Base-by-base conservation (phyloP, 805 yeast species). In the Yarrowia sp. region DNA sequence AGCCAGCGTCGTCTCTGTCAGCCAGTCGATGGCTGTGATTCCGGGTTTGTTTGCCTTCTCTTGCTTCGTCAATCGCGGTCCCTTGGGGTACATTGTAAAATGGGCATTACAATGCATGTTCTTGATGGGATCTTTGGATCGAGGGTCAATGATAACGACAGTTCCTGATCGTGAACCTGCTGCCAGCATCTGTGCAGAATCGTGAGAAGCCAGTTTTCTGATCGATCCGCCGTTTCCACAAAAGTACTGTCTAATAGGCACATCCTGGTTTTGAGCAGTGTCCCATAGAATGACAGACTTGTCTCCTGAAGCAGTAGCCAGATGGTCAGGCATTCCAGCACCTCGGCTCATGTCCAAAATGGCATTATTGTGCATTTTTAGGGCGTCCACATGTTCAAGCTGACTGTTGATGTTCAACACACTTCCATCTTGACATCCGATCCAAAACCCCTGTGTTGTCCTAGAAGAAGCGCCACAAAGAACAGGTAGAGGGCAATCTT, bases 251-350 rank as follows among this genome's bases (percentile, higher is more conserved):
- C 55, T 34, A 5, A 47, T 13, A 2, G 14, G 14, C 13, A n/a
- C 38, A 3, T 47, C 19, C 15, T 30, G 14, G 9, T 4, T 15
- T 3, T 47, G 52, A 3, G 52, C 52, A 8, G 53, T 34, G 9
- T 61, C 55, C 66, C 66, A 61, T 17, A 61, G 17, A 12, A 39
- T 47, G 20, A 61, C 55, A 2, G 66, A 20, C 19, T 47, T 61
- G 38, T 61, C 66, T 10, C 66, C 66, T 3, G 66, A 61, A 2
- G 66, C 66, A 1, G 66, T 61, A 8, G 66, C 66, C 3, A 46
- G n/a, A 4, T 14, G 38, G 6, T 15, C 55, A 6, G 15, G 15
- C 2, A 40, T 7, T 30, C 64, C 64, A 6, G 43, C 38, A 2
- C 44, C 43, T 0, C 38, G 1, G 6, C 55, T 33, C 36, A 61